These are phyloP conservation scores for Penicillium paneum DNA, from an alignment of 2,329 filamentous ascomycete species.

Conservation along the genomic window DNA sequence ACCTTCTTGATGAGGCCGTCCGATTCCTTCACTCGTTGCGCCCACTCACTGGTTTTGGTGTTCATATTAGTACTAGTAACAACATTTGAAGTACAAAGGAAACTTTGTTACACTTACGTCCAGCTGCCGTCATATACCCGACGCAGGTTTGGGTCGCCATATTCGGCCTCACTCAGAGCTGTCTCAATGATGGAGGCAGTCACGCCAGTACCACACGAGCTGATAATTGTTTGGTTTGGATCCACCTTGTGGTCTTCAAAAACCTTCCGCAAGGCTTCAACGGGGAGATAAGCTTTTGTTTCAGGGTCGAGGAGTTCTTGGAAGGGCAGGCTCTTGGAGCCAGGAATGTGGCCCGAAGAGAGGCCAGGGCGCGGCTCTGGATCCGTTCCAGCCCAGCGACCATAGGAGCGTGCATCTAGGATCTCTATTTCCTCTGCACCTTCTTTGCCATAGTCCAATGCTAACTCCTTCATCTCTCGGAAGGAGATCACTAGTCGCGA, in stretches of 20 bases:
- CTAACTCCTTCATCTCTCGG: conserved; percentile 76
- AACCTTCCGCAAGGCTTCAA: conserved; percentile 67
- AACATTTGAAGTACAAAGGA: neutral
- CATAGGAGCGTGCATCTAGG: conserved; percentile 76
- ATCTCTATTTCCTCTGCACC: conserved; percentile 81
- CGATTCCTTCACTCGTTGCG: conserved; percentile 46
- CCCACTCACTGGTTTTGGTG: conserved; percentile 46
- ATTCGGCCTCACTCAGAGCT: conserved; percentile 74
- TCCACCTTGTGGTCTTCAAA: conserved; percentile 80
- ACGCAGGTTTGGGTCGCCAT: conserved; percentile 63
- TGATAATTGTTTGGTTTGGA: conserved; percentile 75
- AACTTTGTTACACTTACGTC: conserved; percentile 67
- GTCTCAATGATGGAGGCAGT: conserved; percentile 89
- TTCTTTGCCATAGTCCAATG: conserved; percentile 73
- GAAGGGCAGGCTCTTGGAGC: conserved; percentile 79
- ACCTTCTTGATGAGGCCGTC: conserved; percentile 47
- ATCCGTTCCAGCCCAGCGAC: conserved; percentile 76
- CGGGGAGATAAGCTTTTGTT: conserved; percentile 74
- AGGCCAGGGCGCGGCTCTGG: conserved; percentile 84
- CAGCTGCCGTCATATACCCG: conserved; percentile 94
- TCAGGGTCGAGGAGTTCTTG: conserved; percentile 74
- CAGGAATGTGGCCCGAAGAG: conserved; percentile 87
- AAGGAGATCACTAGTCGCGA: conserved; percentile 69
- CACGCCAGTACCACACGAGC: conserved; percentile 88
- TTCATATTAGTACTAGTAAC: neutral